Evolutionary conservation across 2,329 filamentous ascomycete species (phyloP).

Genomic region (Beauveria brongniartii): DNA sequence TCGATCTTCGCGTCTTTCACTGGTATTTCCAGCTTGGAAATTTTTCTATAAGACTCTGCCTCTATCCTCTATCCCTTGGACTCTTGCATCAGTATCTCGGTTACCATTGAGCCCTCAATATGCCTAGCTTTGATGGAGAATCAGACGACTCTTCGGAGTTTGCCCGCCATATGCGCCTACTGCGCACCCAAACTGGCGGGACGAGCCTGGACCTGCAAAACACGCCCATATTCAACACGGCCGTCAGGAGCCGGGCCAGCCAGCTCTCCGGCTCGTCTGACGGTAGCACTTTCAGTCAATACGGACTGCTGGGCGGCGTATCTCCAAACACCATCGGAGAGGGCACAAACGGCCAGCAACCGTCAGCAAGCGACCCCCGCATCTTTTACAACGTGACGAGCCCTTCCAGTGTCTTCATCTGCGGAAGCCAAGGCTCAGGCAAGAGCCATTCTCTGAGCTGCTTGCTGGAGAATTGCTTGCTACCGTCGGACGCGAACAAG

Average conservation of each 20-base stretch:
- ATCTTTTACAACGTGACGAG: constrained; percentile 38
- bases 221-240: constrained; percentile 24
- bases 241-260: constrained; percentile 14
- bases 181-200: background rate
- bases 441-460: constrained; percentile 55
- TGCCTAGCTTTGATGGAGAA: background rate
- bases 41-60: background rate
- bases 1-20: background rate
- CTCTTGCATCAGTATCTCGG: background rate
- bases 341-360: background rate
- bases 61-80: background rate
- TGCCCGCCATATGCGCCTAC: constrained; percentile 4
- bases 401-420: constrained; percentile 55
- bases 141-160: background rate
- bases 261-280: background rate
- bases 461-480: constrained; percentile 48
- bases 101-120: background rate
- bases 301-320: constrained; percentile 15
- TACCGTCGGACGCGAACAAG: constrained; percentile 33
- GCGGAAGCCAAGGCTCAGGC: constrained; percentile 55
- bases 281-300: constrained; percentile 21
- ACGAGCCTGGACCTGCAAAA: constrained; percentile 18
- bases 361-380: constrained; percentile 18
- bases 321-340: background rate
- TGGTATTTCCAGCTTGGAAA: background rate